A percentile compares a stretch with the other conserved stretches of the same genome.
Evolutionary conservation across 192 early-diverging fungal species (phyloP).

Genomic region (Oehlia diaphana): DNA sequence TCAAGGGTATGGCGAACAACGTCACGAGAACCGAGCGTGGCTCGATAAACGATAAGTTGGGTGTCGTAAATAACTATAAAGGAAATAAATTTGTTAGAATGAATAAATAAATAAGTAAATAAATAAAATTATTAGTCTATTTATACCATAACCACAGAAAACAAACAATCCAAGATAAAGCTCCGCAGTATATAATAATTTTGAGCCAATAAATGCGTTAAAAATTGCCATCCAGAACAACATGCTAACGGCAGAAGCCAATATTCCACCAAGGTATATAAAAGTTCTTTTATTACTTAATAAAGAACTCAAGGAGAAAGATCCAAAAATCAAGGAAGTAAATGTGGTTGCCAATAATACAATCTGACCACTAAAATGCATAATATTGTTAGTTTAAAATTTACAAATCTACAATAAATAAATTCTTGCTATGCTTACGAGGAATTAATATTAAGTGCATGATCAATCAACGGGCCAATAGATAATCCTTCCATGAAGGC

Average conservation of each 20-base stretch:
- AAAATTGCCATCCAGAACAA: conserved; percentile 35
- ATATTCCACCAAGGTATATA: conserved; percentile 40
- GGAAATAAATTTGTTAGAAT: background rate
- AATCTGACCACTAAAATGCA: conserved; percentile 24
- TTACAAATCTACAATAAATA: too few relatives aligned
- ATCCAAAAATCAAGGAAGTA: conserved; percentile 36
- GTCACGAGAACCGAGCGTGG: conserved; percentile 31
- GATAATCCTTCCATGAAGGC: conserved; percentile 33
- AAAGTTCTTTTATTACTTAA: conserved; percentile 16
- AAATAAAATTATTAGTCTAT: background rate
- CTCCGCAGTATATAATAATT: conserved; percentile 37
- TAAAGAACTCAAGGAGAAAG: conserved; percentile 45
- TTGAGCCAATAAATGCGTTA: conserved; percentile 41
- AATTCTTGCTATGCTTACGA: conserved; percentile 4
- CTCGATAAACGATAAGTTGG: conserved; percentile 51
- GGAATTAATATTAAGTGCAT: background rate
- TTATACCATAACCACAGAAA: conserved; percentile 44
- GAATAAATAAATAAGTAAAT: background rate
- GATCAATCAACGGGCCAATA: conserved; percentile 28
- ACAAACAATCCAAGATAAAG: conserved; percentile 48
- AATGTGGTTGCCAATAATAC: conserved; percentile 29
- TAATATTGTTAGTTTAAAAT: background rate
- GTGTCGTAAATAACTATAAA: conserved; percentile 50
- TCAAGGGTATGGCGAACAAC: conserved; percentile 35
- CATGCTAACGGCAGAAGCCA: conserved; percentile 33